These are phyloP conservation scores for Phytophthora pinifolia DNA, from an alignment of 352 stramenopile species.

Conservation along the genomic window DNA sequence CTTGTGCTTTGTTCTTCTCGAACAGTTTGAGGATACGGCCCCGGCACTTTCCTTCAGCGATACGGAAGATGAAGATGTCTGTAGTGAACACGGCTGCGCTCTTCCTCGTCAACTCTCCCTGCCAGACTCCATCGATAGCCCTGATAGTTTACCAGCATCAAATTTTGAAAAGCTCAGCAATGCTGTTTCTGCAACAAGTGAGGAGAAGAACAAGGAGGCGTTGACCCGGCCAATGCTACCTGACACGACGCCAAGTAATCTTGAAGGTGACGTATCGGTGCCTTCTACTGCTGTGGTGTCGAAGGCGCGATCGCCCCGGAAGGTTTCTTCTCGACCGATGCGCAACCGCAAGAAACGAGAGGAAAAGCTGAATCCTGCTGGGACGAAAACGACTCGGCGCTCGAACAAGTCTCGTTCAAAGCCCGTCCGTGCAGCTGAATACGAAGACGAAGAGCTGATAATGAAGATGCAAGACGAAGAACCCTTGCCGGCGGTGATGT, in stretches of 20 bases:
- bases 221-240: slow-evolving; percentile 1
- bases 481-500: slow-evolving; percentile 41
- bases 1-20: neutral
- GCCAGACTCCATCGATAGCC: slow-evolving; percentile 2
- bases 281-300: neutral
- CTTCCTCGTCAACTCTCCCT: neutral
- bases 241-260: neutral
- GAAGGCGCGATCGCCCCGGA: neutral
- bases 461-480: slow-evolving; percentile 25
- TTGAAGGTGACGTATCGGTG: slow-evolving; percentile 2
- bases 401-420: slow-evolving; percentile 7
- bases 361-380: slow-evolving; percentile 20
- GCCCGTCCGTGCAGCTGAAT: neutral
- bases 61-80: slow-evolving; percentile 58
- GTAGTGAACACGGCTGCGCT: slow-evolving; percentile 29
- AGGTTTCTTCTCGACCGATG: slow-evolving; percentile 8
- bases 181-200: neutral
- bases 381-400: slow-evolving; percentile 13
- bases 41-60: slow-evolving; percentile 50
- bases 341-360: slow-evolving; percentile 45
- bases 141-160: slow-evolving; percentile 8
- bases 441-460: neutral
- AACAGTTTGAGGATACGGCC: slow-evolving; percentile 21
- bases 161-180: slow-evolving; percentile 6
- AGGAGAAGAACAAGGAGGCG: neutral